Evolutionary conservation across 2,329 filamentous ascomycete genomes (phyloP), one percentile per base, ranked within the genome.

Genomic region (Cordyceps cicadae): DNA sequence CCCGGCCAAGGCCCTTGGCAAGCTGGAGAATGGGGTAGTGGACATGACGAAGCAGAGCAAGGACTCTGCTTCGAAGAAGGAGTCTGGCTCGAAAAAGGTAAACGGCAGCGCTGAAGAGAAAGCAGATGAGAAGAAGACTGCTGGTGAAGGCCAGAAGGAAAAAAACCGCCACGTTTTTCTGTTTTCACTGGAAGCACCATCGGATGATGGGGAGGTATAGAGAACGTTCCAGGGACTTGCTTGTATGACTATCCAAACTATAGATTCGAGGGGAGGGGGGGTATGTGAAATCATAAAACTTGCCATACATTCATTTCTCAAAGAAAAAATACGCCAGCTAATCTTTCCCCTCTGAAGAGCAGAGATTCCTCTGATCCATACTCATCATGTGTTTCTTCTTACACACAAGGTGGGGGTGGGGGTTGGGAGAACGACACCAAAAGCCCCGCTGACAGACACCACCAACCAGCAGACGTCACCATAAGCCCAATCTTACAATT

Each of bases 1-100:
- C 34, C 71, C 76, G 0, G 67, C 81, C 32, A 75, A 76, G 66
- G 70, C 72, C 61, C 64, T 76, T 26, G 71, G 74, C 19, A 69
- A 73, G 49, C 65, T 76, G 3, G 67, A 75, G 58, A 67, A 76
- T 6, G 72, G 73, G 4, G 68, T 75, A n/a, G 68, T 73, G 1
- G 71, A 75, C 50, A 73, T 63, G 45, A 74, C 67, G 9, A 71
- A 72, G 55, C 65, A 66, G 9, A 66, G 67, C 37, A 57, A 64
- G 15, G 63, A 68, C 34, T 43, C 61, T 53, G 61, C 66, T 5
- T 29, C 29, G 29, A 60, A 64, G 1, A 58, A 66, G 32, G 61
- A 58, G 5, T 21, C 46, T 3, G n/a, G 4, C 6, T 29, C 37
- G 34, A 51, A 29, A 6, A 46, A 9, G 7, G 11, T 43, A 2